These are phyloP conservation scores for Cucurbita maxima DNA, from an alignment of 306 rosid species.

Conservation along the genomic window DNA sequence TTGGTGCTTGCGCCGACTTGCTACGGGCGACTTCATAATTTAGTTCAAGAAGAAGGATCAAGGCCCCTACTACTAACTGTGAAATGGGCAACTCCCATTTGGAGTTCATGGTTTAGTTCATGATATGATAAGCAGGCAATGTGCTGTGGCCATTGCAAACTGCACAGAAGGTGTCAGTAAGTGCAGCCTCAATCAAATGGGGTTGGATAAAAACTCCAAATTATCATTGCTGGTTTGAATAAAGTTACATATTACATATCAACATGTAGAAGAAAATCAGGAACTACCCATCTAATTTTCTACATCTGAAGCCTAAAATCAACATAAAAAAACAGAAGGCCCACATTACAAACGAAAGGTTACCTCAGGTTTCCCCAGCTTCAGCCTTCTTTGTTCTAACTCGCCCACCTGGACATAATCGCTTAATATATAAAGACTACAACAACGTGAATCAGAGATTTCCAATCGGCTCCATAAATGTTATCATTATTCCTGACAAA, in stretches of 20 bases:
- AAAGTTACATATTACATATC: constrained; percentile 1
- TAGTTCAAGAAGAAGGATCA: neutral
- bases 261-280: constrained; percentile 3
- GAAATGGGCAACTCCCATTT: neutral
- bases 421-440: constrained; percentile 1
- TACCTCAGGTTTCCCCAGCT: constrained; percentile 4
- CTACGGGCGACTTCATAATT: neutral
- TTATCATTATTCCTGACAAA: neutral
- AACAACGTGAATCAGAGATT: neutral
- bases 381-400: neutral
- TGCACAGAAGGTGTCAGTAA: neutral
- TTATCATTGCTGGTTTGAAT: constrained; percentile 4
- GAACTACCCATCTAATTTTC: constrained; percentile 2
- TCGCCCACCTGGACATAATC: neutral
- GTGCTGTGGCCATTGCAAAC: neutral
- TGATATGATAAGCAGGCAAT: neutral
- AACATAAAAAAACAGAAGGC: neutral
- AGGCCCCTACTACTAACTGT: neutral
- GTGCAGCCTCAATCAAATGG: neutral
- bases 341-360: neutral
- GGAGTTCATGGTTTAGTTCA: neutral
- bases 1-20: neutral
- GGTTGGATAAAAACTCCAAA: neutral
- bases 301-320: constrained; percentile 1
- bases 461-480: constrained; percentile 1